Evolutionary conservation across 805 yeast species (phyloP).

Genomic region (Wickerhamiella kurtzmanii): DNA sequence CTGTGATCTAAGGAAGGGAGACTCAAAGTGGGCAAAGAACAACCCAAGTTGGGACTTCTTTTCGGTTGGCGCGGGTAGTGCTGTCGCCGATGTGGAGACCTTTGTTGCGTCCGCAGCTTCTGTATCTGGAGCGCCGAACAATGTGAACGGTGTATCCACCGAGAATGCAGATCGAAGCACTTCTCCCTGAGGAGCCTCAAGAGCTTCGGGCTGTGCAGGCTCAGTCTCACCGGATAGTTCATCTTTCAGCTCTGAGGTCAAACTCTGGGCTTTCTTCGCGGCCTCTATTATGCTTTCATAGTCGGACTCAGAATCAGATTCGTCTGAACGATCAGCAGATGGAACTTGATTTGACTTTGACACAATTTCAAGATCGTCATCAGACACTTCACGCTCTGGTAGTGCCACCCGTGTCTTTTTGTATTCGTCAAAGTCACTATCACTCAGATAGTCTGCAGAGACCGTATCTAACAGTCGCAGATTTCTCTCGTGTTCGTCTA

Average conservation of each 20-base stretch:
- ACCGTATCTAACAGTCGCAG: slow-evolving; percentile 9
- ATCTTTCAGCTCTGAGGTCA: too few species aligned
- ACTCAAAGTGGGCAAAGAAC: slow-evolving; percentile 71
- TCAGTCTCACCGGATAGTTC: neutral
- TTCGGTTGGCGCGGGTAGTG: slow-evolving; percentile 20
- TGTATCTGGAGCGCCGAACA: slow-evolving; percentile 32
- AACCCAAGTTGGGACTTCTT: slow-evolving; percentile 32
- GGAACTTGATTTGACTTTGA: slow-evolving; percentile 19
- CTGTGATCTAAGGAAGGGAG: slow-evolving; percentile 80
- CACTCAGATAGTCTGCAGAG: slow-evolving; percentile 14
- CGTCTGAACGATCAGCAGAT: neutral
- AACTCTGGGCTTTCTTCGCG: neutral
- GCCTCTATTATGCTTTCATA: neutral
- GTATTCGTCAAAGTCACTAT: slow-evolving; percentile 21
- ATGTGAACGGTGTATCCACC: slow-evolving; percentile 32
- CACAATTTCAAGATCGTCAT: slow-evolving; percentile 32
- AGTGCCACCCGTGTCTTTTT: slow-evolving; percentile 11
- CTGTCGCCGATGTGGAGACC: slow-evolving; percentile 18
- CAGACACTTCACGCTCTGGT: slow-evolving; percentile 31
- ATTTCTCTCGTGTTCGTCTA: slow-evolving; percentile 23
- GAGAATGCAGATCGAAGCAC: slow-evolving; percentile 48
- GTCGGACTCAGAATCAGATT: slow-evolving; percentile 1
- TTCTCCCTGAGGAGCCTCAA: slow-evolving; percentile 30
- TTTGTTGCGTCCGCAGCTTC: slow-evolving; percentile 33
- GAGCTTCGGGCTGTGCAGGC: neutral